Percentiles rank a stretch among this genome's conserved stretches.
phyloP scores from a whole-genome alignment of 768 basidiomycete species.

The Amanita pallidorosea region DNA sequence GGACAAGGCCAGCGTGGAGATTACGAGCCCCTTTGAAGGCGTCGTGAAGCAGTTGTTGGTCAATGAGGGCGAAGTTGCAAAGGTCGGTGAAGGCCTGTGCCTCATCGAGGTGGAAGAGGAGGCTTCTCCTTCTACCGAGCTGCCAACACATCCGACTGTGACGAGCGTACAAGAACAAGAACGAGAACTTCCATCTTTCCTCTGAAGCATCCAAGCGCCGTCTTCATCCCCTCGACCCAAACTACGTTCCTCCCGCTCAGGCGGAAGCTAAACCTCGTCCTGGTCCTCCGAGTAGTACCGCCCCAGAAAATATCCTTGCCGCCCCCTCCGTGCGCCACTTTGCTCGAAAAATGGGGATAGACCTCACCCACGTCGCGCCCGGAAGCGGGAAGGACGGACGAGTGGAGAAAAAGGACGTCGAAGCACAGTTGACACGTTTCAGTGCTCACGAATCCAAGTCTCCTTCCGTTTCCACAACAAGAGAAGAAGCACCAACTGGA shows the following conservation, averaged over 20 bases:
- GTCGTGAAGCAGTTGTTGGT: slow-evolving; percentile 63
- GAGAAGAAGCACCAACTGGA: slow-evolving; percentile 9
- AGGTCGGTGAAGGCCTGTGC: slow-evolving; percentile 72
- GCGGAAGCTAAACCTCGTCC: slow-evolving; percentile 4
- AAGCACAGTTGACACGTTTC: slow-evolving; percentile 36
- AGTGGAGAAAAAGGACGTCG: slow-evolving; percentile 66
- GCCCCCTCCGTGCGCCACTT: slow-evolving; percentile 72
- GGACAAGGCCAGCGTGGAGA: slow-evolving; percentile 87
- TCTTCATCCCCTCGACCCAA: slow-evolving; percentile 60
- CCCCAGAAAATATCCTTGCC: slow-evolving; percentile 39
- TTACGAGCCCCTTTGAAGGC: slow-evolving; percentile 80
- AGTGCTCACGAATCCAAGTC: neutral
- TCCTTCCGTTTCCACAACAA: neutral
- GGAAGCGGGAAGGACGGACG: slow-evolving; percentile 71
- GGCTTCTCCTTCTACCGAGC: neutral
- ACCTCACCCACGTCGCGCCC: slow-evolving; percentile 43
- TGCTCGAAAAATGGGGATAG: slow-evolving; percentile 54
- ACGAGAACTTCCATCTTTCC: neutral
- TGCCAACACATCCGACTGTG: neutral
- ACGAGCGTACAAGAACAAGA: neutral
- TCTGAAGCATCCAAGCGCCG: slow-evolving; percentile 10
- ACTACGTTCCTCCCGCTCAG: slow-evolving; percentile 14
- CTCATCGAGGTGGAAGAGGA: slow-evolving; percentile 66
- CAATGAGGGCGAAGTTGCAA: slow-evolving; percentile 73
- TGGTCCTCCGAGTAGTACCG: slow-evolving; percentile 9